These are phyloP conservation scores for Tagetes patula DNA, from an alignment of 129 eudicot species.

Conservation along the genomic window DNA sequence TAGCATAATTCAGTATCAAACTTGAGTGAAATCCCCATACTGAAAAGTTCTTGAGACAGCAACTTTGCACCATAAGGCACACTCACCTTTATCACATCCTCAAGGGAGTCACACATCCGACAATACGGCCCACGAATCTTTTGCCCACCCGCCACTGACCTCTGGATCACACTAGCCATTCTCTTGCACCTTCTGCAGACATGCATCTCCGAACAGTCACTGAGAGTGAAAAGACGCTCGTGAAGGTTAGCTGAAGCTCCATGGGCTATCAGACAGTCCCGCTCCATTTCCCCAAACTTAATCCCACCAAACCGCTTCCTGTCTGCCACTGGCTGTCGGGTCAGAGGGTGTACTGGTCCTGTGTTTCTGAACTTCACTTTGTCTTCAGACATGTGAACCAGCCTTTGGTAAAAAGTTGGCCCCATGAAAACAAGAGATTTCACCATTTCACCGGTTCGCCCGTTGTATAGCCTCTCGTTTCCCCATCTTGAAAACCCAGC, in stretches of 20 bases:
- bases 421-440: constrained; percentile 77
- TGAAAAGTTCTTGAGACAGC: constrained; percentile 73
- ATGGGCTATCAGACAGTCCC: constrained; percentile 84
- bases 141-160: constrained; percentile 58
- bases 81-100: constrained; percentile 58
- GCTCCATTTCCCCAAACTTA: constrained; percentile 84
- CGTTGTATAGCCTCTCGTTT: constrained; percentile 66
- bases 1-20: constrained; percentile 71
- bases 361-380: constrained; percentile 84
- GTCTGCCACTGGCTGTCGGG: constrained; percentile 94
- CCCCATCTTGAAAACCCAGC: constrained; percentile 88
- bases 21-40: constrained; percentile 86
- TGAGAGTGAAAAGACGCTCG: constrained; percentile 83
- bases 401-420: constrained; percentile 82
- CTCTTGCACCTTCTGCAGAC: constrained; percentile 71
- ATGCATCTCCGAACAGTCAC: constrained; percentile 80
- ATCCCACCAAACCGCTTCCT: constrained; percentile 84
- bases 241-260: constrained; percentile 85
- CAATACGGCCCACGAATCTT: constrained; percentile 86
- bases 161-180: constrained; percentile 64
- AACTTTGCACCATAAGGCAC: constrained; percentile 95
- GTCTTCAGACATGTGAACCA: constrained; percentile 87
- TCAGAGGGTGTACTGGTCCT: constrained; percentile 88
- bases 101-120: constrained; percentile 67
- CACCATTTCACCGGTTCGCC: constrained; percentile 76